Evolutionary conservation across 805 yeast species (phyloP).

Genomic region (Maudiozyma turicensis): DNA sequence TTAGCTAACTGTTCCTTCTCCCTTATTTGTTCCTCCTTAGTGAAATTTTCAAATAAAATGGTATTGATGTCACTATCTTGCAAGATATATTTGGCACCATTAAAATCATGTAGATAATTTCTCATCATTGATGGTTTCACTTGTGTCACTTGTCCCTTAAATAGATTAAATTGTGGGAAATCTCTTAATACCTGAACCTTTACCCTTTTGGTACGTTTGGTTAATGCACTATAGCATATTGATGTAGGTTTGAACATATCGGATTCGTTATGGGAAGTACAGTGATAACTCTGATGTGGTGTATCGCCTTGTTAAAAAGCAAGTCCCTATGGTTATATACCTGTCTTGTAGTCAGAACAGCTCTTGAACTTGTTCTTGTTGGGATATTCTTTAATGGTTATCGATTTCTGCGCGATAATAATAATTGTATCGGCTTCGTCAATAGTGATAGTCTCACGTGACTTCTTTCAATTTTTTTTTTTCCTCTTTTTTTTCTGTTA

Average conservation of each 20-base stretch:
- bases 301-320: neutral
- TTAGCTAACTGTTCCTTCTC: slow-evolving; percentile 1
- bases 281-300: neutral
- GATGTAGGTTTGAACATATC: slow-evolving; percentile 24
- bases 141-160: slow-evolving; percentile 57
- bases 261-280: neutral
- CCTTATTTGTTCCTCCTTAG: slow-evolving; percentile 3
- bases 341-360: too few relatives aligned
- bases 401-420: too few relatives aligned
- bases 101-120: slow-evolving; percentile 56
- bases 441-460: too few relatives aligned
- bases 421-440: too few relatives aligned
- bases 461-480: too few relatives aligned
- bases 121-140: slow-evolving; percentile 81
- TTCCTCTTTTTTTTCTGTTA: too few relatives aligned
- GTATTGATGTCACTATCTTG: slow-evolving; percentile 15
- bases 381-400: too few relatives aligned
- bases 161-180: slow-evolving; percentile 49
- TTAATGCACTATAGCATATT: slow-evolving; percentile 37
- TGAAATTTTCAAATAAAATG: slow-evolving; percentile 7
- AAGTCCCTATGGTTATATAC: too few relatives aligned
- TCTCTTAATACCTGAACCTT: slow-evolving; percentile 69
- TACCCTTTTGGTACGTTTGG: slow-evolving; percentile 46
- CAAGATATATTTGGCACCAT: slow-evolving; percentile 66
- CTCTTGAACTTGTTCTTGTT: too few relatives aligned